Evolutionary conservation across 768 basidiomycete species (phyloP).

Genomic region (Tephrocybe sp.): DNA sequence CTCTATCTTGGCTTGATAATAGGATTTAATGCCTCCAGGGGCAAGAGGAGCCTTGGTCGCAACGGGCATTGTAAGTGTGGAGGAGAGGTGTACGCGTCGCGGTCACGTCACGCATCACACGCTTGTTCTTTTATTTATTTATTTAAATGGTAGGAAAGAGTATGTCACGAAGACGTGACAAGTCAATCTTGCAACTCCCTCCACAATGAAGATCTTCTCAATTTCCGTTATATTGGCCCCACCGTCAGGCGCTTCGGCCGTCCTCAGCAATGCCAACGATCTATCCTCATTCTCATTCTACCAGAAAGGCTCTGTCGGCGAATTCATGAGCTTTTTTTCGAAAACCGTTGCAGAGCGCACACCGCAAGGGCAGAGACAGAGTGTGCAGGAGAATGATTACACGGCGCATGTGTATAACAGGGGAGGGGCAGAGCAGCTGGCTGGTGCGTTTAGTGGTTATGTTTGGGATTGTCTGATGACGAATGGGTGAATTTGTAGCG

Average conservation of each 20-base stretch:
- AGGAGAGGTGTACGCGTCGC: conserved; percentile 29
- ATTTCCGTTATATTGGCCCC: conserved; percentile 74
- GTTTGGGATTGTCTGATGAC: conserved; percentile 8
- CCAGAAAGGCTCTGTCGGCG: conserved; percentile 81
- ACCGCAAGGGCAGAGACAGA: conserved; percentile 84
- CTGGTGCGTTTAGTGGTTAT: conserved; percentile 50
- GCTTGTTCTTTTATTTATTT: no score
- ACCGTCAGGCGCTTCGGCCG: conserved; percentile 55
- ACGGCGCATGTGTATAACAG: conserved; percentile 93
- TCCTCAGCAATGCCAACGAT: conserved; percentile 72
- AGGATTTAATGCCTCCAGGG: conserved; percentile 77
- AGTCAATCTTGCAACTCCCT: conserved; percentile 12
- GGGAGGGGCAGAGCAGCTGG: conserved; percentile 81
- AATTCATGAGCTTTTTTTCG: conserved; percentile 93
- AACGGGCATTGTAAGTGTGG: conserved; percentile 30
- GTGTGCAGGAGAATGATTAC: conserved; percentile 91
- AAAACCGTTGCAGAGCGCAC: conserved; percentile 93
- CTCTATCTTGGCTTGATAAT: conserved; percentile 97
- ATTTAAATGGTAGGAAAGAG: not conserved
- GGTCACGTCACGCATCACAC: conserved; percentile 19
- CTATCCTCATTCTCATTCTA: conserved; percentile 94
- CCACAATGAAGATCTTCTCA: conserved; percentile 82
- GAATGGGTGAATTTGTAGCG: no score
- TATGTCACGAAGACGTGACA: conserved; percentile 12
- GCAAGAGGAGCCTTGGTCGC: conserved; percentile 38